phyloP scores from a whole-genome alignment of 257 asterid species.

The Petrea volubilis region DNA sequence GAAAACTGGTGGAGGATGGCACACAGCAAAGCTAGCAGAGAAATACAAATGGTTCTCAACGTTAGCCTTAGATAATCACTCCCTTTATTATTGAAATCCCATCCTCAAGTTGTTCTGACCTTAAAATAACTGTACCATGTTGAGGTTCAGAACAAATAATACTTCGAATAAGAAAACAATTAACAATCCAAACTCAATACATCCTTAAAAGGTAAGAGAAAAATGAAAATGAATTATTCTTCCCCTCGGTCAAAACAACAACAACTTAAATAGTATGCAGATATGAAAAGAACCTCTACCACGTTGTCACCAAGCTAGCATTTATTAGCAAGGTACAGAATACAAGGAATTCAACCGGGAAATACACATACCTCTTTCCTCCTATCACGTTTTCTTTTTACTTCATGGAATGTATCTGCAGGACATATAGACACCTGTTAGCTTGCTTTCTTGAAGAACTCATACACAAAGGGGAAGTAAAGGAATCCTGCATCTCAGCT shows the following conservation, averaged over 20 bases:
- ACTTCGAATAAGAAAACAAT: background rate
- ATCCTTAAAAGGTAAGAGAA: background rate
- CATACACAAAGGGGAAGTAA: slow-evolving; percentile 13
- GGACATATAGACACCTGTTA: slow-evolving; percentile 24
- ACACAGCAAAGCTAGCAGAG: background rate
- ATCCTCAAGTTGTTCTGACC: background rate
- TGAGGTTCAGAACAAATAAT: slow-evolving; percentile 1
- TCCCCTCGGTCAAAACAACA: background rate
- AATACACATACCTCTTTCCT: slow-evolving; percentile 69
- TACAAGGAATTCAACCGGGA: slow-evolving; percentile 6
- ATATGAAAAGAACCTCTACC: background rate
- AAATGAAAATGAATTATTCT: slow-evolving; percentile 5
- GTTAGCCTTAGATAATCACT: background rate
- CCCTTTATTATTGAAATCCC: background rate
- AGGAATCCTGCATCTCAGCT: slow-evolving; percentile 1
- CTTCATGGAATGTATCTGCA: slow-evolving; percentile 93
- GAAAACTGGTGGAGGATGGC: background rate
- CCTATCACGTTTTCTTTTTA: slow-evolving; percentile 71
- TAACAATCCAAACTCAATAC: background rate
- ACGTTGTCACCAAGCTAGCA: background rate
- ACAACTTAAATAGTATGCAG: background rate
- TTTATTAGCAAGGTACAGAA: background rate
- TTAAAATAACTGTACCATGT: background rate
- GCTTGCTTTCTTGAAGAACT: slow-evolving; percentile 21
- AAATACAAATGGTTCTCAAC: slow-evolving; percentile 4